Evolutionary conservation across 257 asterid species (phyloP).

Genomic region (Capsicum chinense): DNA sequence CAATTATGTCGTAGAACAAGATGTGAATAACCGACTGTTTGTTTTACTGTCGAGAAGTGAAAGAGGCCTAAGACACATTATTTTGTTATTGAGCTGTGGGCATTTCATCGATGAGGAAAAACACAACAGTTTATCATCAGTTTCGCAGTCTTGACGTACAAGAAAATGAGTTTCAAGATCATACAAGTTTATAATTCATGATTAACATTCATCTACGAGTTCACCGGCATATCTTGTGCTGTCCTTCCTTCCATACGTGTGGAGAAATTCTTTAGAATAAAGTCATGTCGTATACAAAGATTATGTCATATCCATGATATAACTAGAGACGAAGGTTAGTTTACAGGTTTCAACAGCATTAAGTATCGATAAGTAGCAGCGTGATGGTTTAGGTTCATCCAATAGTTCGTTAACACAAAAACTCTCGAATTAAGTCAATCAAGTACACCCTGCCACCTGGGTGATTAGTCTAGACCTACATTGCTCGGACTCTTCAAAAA

Average conservation of each 20-base stretch:
- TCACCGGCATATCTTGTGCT: neutral
- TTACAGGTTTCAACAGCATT: neutral
- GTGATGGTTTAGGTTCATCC: neutral
- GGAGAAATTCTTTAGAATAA: neutral
- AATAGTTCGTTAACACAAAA: neutral
- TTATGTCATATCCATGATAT: constrained; percentile 2
- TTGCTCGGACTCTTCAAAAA: too few species aligned
- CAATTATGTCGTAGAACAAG: constrained; percentile 14
- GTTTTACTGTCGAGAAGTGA: neutral
- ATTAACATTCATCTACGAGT: constrained; percentile 11
- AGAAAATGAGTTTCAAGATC: constrained; percentile 20
- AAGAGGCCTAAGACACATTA: neutral
- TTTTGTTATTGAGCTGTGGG: neutral
- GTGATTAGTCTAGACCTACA: neutral
- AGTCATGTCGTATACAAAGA: neutral
- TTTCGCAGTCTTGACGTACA: neutral
- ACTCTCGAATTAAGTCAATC: neutral
- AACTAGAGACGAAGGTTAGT: neutral
- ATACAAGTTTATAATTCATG: neutral
- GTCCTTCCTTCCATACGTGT: neutral
- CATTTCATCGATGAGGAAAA: neutral
- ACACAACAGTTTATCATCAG: constrained; percentile 43
- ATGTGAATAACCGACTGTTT: neutral
- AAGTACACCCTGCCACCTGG: neutral
- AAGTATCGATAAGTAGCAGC: neutral